Percentiles rank a stretch among this genome's conserved stretches.
Evolutionary conservation across 257 asterid genomes (phyloP).

Genomic region (Nicotiana benthamiana): DNA sequence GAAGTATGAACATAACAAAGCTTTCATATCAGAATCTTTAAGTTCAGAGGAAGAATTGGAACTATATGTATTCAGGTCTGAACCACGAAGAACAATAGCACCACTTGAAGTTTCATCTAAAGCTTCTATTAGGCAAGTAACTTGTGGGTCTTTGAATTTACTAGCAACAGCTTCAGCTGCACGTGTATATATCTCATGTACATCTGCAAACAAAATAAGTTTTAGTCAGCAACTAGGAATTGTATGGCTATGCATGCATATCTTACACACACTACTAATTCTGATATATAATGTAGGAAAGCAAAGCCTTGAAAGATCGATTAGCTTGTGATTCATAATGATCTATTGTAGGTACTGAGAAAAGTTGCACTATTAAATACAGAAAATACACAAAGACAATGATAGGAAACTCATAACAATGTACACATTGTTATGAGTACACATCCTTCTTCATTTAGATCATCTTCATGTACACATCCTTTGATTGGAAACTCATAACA

Average conservation of each 20-base stretch:
- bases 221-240: neutral
- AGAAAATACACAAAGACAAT: neutral
- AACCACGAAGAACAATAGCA: conserved; percentile 55
- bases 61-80: conserved; percentile 50
- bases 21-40: conserved; percentile 34
- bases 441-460: neutral
- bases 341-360: neutral
- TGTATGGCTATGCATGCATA: neutral
- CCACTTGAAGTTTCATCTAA: conserved; percentile 33
- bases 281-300: neutral
- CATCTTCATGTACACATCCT: neutral
- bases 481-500: neutral
- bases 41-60: conserved; percentile 32
- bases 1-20: conserved; percentile 53
- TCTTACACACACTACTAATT: neutral
- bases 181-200: conserved; percentile 43
- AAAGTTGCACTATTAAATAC: neutral
- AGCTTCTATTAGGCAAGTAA: conserved; percentile 65
- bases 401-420: no score
- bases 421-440: no score
- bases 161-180: conserved; percentile 52
- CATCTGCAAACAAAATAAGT: conserved; percentile 33
- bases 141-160: conserved; percentile 66
- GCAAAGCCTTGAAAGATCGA: neutral
- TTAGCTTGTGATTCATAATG: neutral